These are phyloP conservation scores for Kentomonas sorsogonicus DNA, from an alignment of 208 protist genomes.

Conservation along the genomic window DNA sequence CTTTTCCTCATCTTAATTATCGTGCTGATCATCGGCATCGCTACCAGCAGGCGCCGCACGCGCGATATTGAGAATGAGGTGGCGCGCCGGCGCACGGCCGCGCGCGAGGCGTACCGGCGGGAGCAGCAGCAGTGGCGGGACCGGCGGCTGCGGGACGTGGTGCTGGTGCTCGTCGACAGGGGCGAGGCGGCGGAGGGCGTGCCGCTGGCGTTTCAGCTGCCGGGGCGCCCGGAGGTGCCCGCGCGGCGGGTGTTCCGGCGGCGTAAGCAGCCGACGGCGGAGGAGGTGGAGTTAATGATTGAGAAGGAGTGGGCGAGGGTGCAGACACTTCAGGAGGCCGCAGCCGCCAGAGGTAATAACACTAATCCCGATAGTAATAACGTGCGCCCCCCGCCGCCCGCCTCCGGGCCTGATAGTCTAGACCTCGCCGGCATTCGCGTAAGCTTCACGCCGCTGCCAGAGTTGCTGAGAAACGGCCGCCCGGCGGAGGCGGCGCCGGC, in stretches of 20 bases:
- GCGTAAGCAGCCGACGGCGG: too few relatives aligned
- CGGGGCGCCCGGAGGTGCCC: too few relatives aligned
- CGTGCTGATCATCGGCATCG: not conserved
- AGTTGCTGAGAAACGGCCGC: conserved; percentile 27
- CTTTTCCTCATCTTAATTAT: conserved; percentile 1
- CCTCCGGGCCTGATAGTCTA: too few relatives aligned
- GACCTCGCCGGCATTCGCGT: too few relatives aligned
- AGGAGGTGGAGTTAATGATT: too few relatives aligned
- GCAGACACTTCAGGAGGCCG: too few relatives aligned
- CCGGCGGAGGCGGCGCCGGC: conserved; percentile 24
- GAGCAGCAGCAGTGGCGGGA: conserved; percentile 33
- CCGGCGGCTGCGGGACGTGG: conserved; percentile 30
- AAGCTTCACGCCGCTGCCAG: conserved; percentile 14
- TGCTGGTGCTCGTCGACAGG: conserved; percentile 28
- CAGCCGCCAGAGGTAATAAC: too few relatives aligned
- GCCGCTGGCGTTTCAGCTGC: conserved; percentile 19
- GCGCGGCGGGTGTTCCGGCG: conserved; percentile 5
- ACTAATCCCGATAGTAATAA: too few relatives aligned
- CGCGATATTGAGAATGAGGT: not conserved
- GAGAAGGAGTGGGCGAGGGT: too few relatives aligned
- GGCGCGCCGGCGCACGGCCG: conserved; percentile 12
- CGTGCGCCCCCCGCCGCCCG: too few relatives aligned
- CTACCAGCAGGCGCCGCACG: too few relatives aligned
- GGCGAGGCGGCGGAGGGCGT: conserved; percentile 31
- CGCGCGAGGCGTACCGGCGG: conserved; percentile 13